Conservation (phyloP, 129 eudicot genomes). For the Apium graveolens region DNA sequence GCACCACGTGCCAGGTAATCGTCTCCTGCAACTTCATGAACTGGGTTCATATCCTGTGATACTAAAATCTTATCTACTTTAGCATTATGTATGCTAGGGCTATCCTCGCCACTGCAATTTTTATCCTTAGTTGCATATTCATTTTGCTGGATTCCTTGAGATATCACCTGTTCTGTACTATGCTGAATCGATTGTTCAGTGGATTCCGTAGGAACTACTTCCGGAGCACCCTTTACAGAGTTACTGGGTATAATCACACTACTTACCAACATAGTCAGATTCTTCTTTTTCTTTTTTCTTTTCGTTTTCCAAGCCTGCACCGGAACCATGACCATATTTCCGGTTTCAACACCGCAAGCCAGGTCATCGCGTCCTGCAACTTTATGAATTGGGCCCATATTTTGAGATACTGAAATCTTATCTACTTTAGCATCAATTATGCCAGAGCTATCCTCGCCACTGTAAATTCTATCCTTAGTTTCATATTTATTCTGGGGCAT, state of each 20-base stretch:
- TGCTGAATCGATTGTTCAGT: not conserved
- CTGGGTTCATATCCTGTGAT: not conserved
- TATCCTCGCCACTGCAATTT: not conserved
- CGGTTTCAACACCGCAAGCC: not conserved
- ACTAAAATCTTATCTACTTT: not conserved
- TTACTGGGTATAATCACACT: not conserved
- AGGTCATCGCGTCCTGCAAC: not conserved
- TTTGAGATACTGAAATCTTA: not conserved
- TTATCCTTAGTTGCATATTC: not conserved
- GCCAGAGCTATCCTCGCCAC: not conserved
- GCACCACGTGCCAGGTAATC: not conserved
- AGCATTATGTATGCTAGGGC: not conserved
- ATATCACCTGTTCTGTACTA: not conserved
- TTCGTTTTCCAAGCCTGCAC: not conserved
- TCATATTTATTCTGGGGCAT: not conserved
- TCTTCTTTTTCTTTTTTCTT: not conserved
- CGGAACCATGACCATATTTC: not conserved
- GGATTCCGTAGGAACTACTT: too few species aligned
- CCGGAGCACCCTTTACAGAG: slow-evolving; percentile 1
- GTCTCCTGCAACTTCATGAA: not conserved
- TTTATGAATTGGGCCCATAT: not conserved
- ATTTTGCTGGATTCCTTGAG: not conserved
- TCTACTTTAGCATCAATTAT: not conserved
- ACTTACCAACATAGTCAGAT: not conserved
- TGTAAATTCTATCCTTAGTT: not conserved